These are phyloP conservation scores for Arthrobotrys sphaeroides DNA, from an alignment of 2,329 filamentous ascomycete species.

Conservation along the genomic window DNA sequence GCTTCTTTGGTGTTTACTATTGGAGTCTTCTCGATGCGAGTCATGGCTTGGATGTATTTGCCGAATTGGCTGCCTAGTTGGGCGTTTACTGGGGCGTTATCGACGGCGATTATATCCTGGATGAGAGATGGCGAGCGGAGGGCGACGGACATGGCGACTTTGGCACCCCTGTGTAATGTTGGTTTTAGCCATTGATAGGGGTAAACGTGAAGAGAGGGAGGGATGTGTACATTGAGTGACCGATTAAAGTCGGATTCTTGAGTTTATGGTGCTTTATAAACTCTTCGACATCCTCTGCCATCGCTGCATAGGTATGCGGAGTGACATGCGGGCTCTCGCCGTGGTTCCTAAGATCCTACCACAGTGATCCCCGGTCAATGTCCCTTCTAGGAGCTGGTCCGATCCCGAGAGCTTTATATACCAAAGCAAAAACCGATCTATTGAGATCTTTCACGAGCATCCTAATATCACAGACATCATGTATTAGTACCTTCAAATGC, in stretches of 20 bases:
- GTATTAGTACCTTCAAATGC: background rate
- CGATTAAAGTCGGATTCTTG: slow-evolving; percentile 79
- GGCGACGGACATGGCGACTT: slow-evolving; percentile 88
- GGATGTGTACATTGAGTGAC: slow-evolving; percentile 82
- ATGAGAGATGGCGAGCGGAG: slow-evolving; percentile 75
- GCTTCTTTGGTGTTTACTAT: slow-evolving; percentile 79
- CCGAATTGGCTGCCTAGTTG: slow-evolving; percentile 77
- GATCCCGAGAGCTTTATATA: slow-evolving; percentile 63
- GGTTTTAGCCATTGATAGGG: background rate
- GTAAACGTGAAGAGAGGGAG: background rate
- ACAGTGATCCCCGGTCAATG: background rate
- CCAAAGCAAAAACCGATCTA: slow-evolving; percentile 81
- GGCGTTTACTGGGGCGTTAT: slow-evolving; percentile 89
- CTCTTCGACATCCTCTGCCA: slow-evolving; percentile 82
- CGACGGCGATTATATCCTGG: slow-evolving; percentile 79
- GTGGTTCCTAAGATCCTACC: slow-evolving; percentile 88
- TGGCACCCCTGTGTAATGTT: slow-evolving; percentile 76
- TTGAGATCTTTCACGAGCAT: slow-evolving; percentile 81
- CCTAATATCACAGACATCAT: slow-evolving; percentile 63
- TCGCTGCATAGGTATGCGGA: slow-evolving; percentile 79
- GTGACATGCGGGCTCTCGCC: slow-evolving; percentile 83
- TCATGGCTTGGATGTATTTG: slow-evolving; percentile 85
- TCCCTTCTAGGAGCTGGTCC: background rate
- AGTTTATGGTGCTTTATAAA: slow-evolving; percentile 80
- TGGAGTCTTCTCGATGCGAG: slow-evolving; percentile 74